Percentiles rank a stretch among this genome's conserved stretches.
Conservation (phyloP, 179 eudicot genomes). For the Beta corolliflora region DNA sequence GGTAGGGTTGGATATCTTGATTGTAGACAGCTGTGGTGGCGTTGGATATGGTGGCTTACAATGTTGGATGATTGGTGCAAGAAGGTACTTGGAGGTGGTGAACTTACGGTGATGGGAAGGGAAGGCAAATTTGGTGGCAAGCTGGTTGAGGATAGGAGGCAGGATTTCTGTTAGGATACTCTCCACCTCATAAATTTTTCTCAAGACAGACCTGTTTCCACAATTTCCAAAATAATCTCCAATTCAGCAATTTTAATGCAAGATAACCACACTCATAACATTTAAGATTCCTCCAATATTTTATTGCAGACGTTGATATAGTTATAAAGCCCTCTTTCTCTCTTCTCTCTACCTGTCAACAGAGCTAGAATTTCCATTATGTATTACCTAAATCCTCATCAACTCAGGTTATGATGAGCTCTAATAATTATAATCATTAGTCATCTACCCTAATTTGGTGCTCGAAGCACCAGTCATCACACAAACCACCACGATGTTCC, state of each 20-base stretch:
- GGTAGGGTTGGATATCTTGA: no score
- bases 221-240: not conserved
- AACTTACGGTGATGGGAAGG: no score
- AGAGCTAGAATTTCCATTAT: no score
- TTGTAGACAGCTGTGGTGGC: no score
- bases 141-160: not conserved
- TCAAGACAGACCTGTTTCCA: not conserved
- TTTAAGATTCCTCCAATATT: not conserved
- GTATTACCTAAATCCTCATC: not conserved
- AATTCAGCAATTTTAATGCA: not conserved
- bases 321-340: not conserved
- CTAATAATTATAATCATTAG: not conserved
- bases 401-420: not conserved
- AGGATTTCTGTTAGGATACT: not conserved
- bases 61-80: no score
- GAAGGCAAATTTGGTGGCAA: no score
- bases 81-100: no score
- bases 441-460: not conserved
- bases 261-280: not conserved
- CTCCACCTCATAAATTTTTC: not conserved
- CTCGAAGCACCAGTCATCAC: not conserved
- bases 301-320: not conserved
- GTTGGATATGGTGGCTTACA: no score
- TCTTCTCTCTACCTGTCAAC: no score
- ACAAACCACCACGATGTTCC: not conserved